Percentiles rank a stretch among this genome's conserved stretches.
These are phyloP conservation scores for Pestalotiopsis sp. DNA, from an alignment of 2,329 filamentous ascomycete genomes.

Conservation along the genomic window DNA sequence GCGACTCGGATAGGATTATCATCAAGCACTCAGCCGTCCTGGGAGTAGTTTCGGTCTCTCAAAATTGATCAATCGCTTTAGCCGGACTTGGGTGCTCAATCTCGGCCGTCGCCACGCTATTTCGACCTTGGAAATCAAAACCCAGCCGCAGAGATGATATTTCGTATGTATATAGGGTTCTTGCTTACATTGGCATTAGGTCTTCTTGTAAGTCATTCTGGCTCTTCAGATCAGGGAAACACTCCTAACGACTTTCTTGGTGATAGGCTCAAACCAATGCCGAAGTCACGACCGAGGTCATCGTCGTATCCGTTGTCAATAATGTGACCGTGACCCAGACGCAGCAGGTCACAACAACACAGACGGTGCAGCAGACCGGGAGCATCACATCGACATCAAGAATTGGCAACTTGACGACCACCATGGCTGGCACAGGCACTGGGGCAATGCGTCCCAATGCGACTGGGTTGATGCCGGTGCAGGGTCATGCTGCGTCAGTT, in stretches of 20 bases:
- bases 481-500: neutral
- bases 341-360: neutral
- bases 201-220: neutral
- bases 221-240: neutral
- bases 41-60: neutral
- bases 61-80: neutral
- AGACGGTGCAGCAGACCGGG: neutral
- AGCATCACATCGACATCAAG: neutral
- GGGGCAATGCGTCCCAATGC: neutral
- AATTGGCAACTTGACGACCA: neutral
- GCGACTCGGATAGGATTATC: no score
- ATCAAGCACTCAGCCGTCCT: no score
- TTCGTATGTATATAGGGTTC: neutral
- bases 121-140: neutral
- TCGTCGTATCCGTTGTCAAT: constrained; percentile 2
- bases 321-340: constrained; percentile 1
- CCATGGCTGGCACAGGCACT: neutral
- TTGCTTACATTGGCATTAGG: neutral
- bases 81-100: neutral
- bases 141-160: neutral
- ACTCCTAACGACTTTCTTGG: neutral
- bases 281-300: neutral
- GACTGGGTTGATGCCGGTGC: neutral
- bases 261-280: constrained; percentile 1
- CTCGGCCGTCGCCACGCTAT: neutral